Base-by-base conservation (phyloP, 768 basidiomycete genomes). In the Neoboletus brunneissimus region DNA sequence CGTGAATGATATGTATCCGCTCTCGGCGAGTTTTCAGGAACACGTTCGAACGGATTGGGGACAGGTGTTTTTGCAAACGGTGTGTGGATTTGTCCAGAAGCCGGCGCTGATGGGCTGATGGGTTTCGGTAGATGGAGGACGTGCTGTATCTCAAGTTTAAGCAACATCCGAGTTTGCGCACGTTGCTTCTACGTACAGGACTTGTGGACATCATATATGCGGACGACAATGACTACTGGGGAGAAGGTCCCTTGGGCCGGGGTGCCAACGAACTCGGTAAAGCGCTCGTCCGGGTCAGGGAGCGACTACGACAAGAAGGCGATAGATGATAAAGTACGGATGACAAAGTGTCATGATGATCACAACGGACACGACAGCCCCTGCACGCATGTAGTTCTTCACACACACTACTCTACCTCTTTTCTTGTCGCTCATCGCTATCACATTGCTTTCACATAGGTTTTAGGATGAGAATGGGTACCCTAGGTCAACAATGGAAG, bases 171-270 rank as follows among this genome's bases (percentile, higher is more conserved):
- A 73, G 79, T 31, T 68, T 92, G 52, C 80, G 83, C 35, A 56
- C 57, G 22, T 64, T 81, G 64, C 78, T 92, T 16, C 65, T 89
- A 23, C 64, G 69, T 22, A 89, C 89, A 4, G 80, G 77, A 10
- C 63, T 75, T 16, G 74, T 75, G 3, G 73, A 72, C 32, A 72
- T 89, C 34, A 66, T 86, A 4, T 87, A 85, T 62, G 68, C 73
- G 10, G 85, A 87, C 61, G 67, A 72, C 0, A 87, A 91, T 66
- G 37, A 66, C n/a, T 87, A 81, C 64, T 90, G 88, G 88, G 88
- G 89, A 5, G 78, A 79, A 13, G 87, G 85, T 1, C 62, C 72
- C 5, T 55, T 59, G 7, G 81, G 79, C 1, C 65, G 72, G 12
- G 88, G 86, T 10, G 63, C 67, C 37, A 91, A 91, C 65, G 72